Conservation (phyloP, 179 eudicot genomes). For the Camellia oleifera region DNA sequence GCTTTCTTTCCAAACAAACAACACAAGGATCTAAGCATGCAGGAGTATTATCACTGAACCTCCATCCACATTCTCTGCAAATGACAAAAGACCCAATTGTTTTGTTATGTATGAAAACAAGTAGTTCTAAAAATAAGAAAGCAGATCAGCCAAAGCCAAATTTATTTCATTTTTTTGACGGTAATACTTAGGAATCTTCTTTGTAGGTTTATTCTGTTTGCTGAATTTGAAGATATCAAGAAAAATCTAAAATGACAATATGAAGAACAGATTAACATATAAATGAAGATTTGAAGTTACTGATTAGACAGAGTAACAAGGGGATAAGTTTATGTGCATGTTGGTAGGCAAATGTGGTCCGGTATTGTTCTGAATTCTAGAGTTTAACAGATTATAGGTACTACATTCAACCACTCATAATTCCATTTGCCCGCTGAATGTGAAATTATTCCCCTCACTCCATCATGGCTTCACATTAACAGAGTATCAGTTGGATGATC, state of each 20-base stretch:
- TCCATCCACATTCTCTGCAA: slow-evolving; percentile 87
- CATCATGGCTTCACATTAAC: too few relatives aligned
- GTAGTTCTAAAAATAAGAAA: not conserved
- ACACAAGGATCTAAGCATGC: slow-evolving; percentile 83
- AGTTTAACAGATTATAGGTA: too few relatives aligned
- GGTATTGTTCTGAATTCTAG: not conserved
- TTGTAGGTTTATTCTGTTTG: not conserved
- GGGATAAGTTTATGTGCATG: not conserved
- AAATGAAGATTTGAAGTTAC: not conserved
- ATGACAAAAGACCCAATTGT: slow-evolving; percentile 12
- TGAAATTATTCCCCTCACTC: too few relatives aligned
- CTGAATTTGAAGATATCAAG: not conserved
- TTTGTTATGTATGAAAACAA: too few relatives aligned
- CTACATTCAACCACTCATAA: too few relatives aligned
- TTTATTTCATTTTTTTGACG: not conserved
- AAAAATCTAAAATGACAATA: not conserved
- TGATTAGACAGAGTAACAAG: not conserved
- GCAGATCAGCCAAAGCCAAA: not conserved
- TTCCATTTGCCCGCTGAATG: too few relatives aligned
- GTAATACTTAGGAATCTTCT: not conserved
- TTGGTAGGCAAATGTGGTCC: not conserved
- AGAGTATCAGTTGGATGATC: too few relatives aligned
- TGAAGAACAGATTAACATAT: not conserved
- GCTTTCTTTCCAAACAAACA: slow-evolving; percentile 86
- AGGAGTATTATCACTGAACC: slow-evolving; percentile 35